Evolutionary conservation across 2,329 filamentous ascomycete genomes (phyloP), one percentile per base, ranked within the genome.

Genomic region (Mycosphaerella arachidis): DNA sequence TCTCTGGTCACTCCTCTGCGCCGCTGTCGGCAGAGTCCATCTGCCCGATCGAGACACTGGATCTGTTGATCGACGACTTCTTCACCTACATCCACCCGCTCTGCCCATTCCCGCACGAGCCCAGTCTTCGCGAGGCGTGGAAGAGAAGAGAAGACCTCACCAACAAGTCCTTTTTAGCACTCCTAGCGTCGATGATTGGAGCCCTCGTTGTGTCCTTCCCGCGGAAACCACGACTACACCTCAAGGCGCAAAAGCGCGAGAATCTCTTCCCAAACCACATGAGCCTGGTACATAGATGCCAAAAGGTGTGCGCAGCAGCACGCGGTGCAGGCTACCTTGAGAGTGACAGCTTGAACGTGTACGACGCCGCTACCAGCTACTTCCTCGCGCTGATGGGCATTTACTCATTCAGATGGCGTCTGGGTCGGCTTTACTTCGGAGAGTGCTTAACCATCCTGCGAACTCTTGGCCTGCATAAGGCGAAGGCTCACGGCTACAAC

Each of bases 41-140:
- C 62, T 89, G 87, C 45, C 86, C 89, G 0, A 80, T 87, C 73
- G 82, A 84, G 7, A 84, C 87, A 10, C 77, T 92, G 55, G 82
- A 88, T 67, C 80, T 87, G 1, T 79, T 92, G 16, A 83, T 92
- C 59, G 87, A 92, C 72, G 89, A 92, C 76, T 92, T 90, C 80
- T 92, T 92, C 75, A 91, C 87, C 18, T 91, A 91, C 71, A 87
- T 92, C 56, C 88, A 92, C 67, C 89, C 89, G 1, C 80, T 92
- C 8, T 84, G 84, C 59, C 89, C 89, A 0, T 92, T 92, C 59
- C 89, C 89, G 0, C 89, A 92, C 72, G 88, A 92, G 70, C 88
- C 88, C 0, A 89, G 87, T 4, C 92, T 92, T 72, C 83, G 88
- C 24, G 82, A 85, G 62, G 85, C 85, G 1, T 89, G 91, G 72